Evolutionary conservation across 305 asterid genomes (phyloP).

Genomic region (Fraxinus xanthoxyloides): DNA sequence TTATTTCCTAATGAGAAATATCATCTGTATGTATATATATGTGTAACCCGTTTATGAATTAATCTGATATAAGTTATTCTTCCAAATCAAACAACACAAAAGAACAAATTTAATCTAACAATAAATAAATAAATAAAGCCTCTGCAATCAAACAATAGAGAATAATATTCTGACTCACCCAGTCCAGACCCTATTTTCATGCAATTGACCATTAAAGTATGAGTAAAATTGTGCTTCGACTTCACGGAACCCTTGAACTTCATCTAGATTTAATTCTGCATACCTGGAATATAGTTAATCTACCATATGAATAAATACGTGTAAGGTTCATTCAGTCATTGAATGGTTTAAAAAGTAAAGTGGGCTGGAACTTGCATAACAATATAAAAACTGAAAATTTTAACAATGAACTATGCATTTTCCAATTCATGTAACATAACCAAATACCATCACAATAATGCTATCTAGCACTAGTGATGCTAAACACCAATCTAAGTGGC

Average conservation of each 20-base stretch:
- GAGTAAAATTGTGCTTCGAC: conserved; percentile 63
- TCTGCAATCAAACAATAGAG: conserved; percentile 2
- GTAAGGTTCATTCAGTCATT: neutral
- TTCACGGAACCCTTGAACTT: conserved; percentile 67
- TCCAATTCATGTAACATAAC: neutral
- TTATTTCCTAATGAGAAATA: neutral
- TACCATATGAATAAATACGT: neutral
- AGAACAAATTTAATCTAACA: neutral
- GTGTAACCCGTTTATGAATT: neutral
- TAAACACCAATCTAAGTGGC: neutral
- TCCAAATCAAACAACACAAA: neutral
- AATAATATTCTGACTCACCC: conserved; percentile 56
- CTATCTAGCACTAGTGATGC: neutral
- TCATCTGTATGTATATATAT: neutral
- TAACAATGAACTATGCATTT: neutral
- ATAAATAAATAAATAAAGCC: neutral
- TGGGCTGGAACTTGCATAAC: conserved; percentile 7
- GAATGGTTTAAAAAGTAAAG: conserved; percentile 4
- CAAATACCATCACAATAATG: neutral
- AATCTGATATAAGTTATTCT: neutral
- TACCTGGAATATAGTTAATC: conserved; percentile 45
- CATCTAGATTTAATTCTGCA: conserved; percentile 52
- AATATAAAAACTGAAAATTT: conserved; percentile 11
- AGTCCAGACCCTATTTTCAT: conserved; percentile 73
- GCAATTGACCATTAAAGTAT: conserved; percentile 67